These are phyloP conservation scores for Tolypocladium ovalisporum DNA, from an alignment of 2,329 filamentous ascomycete genomes.

Conservation along the genomic window DNA sequence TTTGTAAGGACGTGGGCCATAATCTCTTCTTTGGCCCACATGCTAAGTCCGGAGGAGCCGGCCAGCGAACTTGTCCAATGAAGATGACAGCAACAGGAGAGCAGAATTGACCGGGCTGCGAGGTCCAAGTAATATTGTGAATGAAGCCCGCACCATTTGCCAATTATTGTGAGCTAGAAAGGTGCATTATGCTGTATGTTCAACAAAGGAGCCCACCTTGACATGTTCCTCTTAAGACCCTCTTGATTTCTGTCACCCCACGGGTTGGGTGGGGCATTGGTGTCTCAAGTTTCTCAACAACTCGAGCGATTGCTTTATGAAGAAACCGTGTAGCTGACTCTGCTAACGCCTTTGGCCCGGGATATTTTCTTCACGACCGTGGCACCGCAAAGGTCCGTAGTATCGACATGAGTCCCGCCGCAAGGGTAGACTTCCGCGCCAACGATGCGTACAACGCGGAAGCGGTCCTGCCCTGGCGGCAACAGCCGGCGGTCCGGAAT, in stretches of 20 bases:
- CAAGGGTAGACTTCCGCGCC: conserved; percentile 63
- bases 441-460: conserved; percentile 58
- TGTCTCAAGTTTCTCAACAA: no score
- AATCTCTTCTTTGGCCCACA: neutral
- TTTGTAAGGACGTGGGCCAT: neutral
- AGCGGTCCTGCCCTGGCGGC: conserved; percentile 39
- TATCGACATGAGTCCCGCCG: conserved; percentile 62
- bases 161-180: neutral
- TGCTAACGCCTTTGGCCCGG: conserved; percentile 50
- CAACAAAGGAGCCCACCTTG: neutral
- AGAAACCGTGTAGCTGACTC: conserved; percentile 36
- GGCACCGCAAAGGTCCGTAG: conserved; percentile 46
- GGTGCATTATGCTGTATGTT: neutral
- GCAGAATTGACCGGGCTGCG: neutral
- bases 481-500: conserved; percentile 36
- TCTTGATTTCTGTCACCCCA: neutral
- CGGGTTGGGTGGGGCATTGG: no score
- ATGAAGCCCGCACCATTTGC: neutral
- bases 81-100: neutral
- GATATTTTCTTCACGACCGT: conserved; percentile 57
- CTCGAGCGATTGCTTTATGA: neutral
- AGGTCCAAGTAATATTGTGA: neutral
- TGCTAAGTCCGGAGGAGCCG: neutral
- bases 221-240: neutral
- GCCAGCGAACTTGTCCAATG: neutral